A percentile compares a stretch with the other conserved stretches of the same genome.
Evolutionary conservation across 164 flowering plant species (phyloP).

Genomic region (Cinnamomum micranthum): DNA sequence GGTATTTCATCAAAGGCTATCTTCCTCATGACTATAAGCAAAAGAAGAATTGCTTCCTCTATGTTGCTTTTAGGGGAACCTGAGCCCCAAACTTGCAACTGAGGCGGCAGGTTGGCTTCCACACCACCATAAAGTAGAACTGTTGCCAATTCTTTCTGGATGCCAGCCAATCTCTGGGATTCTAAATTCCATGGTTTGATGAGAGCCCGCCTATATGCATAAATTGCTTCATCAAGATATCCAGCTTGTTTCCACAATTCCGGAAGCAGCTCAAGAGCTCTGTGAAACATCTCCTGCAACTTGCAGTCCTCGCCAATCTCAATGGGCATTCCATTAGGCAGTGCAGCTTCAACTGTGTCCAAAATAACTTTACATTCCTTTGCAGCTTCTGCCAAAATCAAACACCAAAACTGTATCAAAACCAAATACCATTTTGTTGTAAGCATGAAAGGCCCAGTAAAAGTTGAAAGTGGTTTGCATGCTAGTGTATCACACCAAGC

Average conservation of each 20-base stretch:
- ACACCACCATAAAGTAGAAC: conserved; percentile 72
- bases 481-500: background rate
- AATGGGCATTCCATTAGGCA: conserved; percentile 67
- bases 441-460: background rate
- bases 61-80: conserved; percentile 38
- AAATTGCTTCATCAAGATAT: conserved; percentile 65
- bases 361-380: conserved; percentile 75
- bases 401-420: background rate
- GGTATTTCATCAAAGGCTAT: conserved; percentile 44
- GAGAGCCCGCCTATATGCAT: conserved; percentile 74
- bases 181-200: conserved; percentile 87
- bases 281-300: conserved; percentile 87
- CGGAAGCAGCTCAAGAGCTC: conserved; percentile 79
- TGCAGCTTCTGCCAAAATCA: conserved; percentile 59
- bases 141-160: conserved; percentile 77
- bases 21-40: conserved; percentile 68
- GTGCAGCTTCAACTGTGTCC: conserved; percentile 78
- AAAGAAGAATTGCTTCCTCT: conserved; percentile 82
- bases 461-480: background rate
- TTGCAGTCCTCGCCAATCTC: conserved; percentile 62
- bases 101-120: conserved; percentile 55
- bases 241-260: conserved; percentile 73
- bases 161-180: conserved; percentile 44
- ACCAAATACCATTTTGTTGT: background rate
- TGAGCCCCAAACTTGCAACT: conserved; percentile 41